Conservation (phyloP, 2,329 filamentous ascomycete genomes). For the Aspergillus sp. region DNA sequence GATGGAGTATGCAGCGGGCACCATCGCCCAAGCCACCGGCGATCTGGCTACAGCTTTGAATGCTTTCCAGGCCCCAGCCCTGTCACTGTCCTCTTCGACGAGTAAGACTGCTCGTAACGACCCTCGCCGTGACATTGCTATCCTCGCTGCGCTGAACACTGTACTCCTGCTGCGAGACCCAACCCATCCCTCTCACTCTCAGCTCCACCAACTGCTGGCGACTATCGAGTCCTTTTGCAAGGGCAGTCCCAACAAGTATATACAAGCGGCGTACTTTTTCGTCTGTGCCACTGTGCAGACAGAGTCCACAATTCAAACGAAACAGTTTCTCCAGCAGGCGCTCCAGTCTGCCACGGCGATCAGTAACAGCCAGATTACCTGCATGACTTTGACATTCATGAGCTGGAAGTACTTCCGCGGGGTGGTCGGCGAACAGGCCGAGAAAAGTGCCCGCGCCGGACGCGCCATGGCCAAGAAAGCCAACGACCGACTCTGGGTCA, state of each 20-base stretch:
- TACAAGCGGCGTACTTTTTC: slow-evolving; percentile 74
- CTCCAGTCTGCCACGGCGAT: slow-evolving; percentile 67
- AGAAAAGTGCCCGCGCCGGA: slow-evolving; percentile 71
- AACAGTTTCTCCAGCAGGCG: slow-evolving; percentile 72
- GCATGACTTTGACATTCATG: slow-evolving; percentile 82
- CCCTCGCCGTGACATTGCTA: slow-evolving; percentile 60
- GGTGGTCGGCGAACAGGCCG: slow-evolving; percentile 74
- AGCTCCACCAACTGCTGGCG: slow-evolving; percentile 61
- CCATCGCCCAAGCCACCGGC: slow-evolving; percentile 74
- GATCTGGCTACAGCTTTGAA: slow-evolving; percentile 65
- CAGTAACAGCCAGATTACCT: slow-evolving; percentile 75
- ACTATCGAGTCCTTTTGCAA: slow-evolving; percentile 66
- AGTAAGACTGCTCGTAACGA: slow-evolving; percentile 44
- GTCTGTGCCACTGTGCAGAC: slow-evolving; percentile 66
- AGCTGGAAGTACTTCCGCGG: slow-evolving; percentile 76
- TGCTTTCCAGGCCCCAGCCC: slow-evolving; percentile 62
- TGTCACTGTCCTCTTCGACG: slow-evolving; percentile 50
- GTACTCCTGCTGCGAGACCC: slow-evolving; percentile 70
- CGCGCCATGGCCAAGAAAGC: slow-evolving; percentile 66
- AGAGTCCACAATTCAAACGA: slow-evolving; percentile 71
- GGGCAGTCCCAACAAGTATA: slow-evolving; percentile 68
- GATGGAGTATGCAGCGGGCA: slow-evolving; percentile 69
- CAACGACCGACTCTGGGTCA: slow-evolving; percentile 72
- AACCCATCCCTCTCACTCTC: slow-evolving; percentile 54
- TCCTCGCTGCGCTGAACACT: slow-evolving; percentile 63